A percentile compares a stretch with the other conserved stretches of the same genome.
Evolutionary conservation across 1,284 basidiomycete species (phyloP).

Genomic region (Peniophora sp.): DNA sequence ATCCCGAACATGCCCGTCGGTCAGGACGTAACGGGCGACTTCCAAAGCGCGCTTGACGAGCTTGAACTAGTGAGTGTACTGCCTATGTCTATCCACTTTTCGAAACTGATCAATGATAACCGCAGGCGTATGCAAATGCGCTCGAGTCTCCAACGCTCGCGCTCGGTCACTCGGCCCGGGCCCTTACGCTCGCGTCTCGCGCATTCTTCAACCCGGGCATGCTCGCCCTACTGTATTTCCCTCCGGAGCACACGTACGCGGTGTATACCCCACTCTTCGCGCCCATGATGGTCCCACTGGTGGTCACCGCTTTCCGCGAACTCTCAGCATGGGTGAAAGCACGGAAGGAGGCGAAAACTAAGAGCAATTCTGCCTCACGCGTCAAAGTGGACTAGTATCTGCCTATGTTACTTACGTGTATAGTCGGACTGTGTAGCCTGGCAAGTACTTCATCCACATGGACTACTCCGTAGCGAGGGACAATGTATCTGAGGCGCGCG

Average conservation of each 20-base stretch:
- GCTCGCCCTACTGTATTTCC: constrained; percentile 94
- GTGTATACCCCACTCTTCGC: constrained; percentile 92
- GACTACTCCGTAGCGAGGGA: no score
- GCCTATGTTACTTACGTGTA: no score
- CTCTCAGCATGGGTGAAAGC: constrained; percentile 44
- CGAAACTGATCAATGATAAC: background rate
- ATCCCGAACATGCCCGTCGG: constrained; percentile 90
- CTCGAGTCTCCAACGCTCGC: constrained; percentile 35
- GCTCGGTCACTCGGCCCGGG: constrained; percentile 57
- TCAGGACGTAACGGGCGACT: constrained; percentile 64
- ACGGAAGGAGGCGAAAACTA: constrained; percentile 4
- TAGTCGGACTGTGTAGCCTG: no score
- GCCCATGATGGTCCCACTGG: constrained; percentile 75
- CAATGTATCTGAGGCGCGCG: no score
- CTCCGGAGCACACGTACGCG: constrained; percentile 91
- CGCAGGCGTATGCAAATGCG: constrained; percentile 36
- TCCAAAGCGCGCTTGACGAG: constrained; percentile 59
- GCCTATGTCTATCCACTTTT: background rate
- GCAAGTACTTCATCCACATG: no score
- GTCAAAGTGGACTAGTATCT: no score
- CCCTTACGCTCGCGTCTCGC: constrained; percentile 68
- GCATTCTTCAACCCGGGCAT: constrained; percentile 98
- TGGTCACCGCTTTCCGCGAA: constrained; percentile 71
- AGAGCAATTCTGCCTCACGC: background rate
- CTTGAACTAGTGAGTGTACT: constrained; percentile 53